Base-by-base conservation (phyloP, 306 rosid species). In the Ammopiptanthus mongolicus region DNA sequence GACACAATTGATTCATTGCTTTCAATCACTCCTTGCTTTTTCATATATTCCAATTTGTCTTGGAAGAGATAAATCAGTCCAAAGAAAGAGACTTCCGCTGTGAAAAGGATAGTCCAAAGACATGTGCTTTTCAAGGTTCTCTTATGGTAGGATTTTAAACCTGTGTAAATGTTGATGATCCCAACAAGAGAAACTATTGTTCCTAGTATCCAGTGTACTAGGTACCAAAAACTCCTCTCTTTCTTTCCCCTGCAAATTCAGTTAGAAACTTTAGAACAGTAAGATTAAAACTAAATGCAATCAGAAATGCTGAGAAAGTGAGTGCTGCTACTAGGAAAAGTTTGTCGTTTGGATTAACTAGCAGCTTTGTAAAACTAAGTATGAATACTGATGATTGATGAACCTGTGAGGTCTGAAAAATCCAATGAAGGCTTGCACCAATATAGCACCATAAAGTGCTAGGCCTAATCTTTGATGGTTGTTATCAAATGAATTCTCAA, bases 331-430 rank as follows among this genome's bases (percentile, higher is more conserved):
- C 29, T 31, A 4, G 10, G 15, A 59, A 59, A 19, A 34, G 13
- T 9, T 60, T 74, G 5, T 44, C 23, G 5, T 70, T 69, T 61
- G 72, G 36, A 36, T 17, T 78, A 47, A 18, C 25, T 57, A 36
- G 12, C 6, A 19, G 41, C 51, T 14, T 68, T 46, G 41, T 33
- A n/a, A 44, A 73, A 58, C 1, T 0, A 29, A 4, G 46, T 73
- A 48, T 21, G 34, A 34, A 56, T 41, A 39, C 28, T 59, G 7
- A 77, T 56, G 25, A 61, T n/a, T n/a, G n/a, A 55, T 62, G 60
- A 88, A 85, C 98, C 97, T 91, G 29, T 79, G 94, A 79, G 99
- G 99, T 85, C 99, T 90, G 91, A 92, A 84, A 70, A 90, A 82
- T 18, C 99, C 99, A 14, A 89, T 65, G 68, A 85, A 80, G 52